Evolutionary conservation across 495 filamentous ascomycete species (phyloP).

Genomic region (Pyrenula massariospora): DNA sequence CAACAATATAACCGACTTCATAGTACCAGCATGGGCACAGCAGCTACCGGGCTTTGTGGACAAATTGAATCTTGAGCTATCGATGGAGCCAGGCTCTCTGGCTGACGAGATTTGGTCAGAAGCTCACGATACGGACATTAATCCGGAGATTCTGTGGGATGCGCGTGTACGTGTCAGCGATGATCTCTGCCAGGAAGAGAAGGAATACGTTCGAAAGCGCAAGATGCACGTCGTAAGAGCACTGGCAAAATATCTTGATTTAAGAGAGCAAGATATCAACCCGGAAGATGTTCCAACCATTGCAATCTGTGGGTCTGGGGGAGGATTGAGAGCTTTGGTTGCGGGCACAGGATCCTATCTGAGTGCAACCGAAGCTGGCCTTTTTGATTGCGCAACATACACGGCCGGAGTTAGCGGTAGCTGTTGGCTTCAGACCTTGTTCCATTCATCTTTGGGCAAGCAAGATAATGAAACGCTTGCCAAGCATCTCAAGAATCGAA

Average conservation of each 20-base stretch:
- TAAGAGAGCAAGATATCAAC: slow-evolving; percentile 71
- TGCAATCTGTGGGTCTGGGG: slow-evolving; percentile 86
- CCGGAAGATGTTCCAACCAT: slow-evolving; percentile 87
- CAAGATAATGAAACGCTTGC: slow-evolving; percentile 55
- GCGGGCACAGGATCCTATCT: slow-evolving; percentile 78
- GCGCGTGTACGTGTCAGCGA: slow-evolving; percentile 71
- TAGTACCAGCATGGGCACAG: slow-evolving; percentile 74
- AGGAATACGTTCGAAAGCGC: slow-evolving; percentile 52
- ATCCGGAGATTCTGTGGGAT: slow-evolving; percentile 74
- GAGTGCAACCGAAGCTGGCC: slow-evolving; percentile 66
- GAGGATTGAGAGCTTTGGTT: slow-evolving; percentile 78
- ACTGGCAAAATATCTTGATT: slow-evolving; percentile 66
- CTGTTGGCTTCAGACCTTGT: slow-evolving; percentile 89
- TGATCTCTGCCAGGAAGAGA: slow-evolving; percentile 77
- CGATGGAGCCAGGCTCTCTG: slow-evolving; percentile 72
- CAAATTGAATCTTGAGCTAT: slow-evolving; percentile 82
- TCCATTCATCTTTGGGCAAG: slow-evolving; percentile 68
- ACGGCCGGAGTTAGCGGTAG: slow-evolving; percentile 89
- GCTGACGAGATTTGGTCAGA: slow-evolving; percentile 91
- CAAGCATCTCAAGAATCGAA: slow-evolving; percentile 71
- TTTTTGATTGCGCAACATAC: slow-evolving; percentile 91
- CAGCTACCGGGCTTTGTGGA: slow-evolving; percentile 62
- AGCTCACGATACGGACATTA: slow-evolving; percentile 65
- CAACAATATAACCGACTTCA: slow-evolving; percentile 52
- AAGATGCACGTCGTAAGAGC: slow-evolving; percentile 54